A percentile compares a stretch with the other conserved stretches of the same genome.
Conservation (phyloP, 2,329 filamentous ascomycete species). For the Cordyceps javanica region DNA sequence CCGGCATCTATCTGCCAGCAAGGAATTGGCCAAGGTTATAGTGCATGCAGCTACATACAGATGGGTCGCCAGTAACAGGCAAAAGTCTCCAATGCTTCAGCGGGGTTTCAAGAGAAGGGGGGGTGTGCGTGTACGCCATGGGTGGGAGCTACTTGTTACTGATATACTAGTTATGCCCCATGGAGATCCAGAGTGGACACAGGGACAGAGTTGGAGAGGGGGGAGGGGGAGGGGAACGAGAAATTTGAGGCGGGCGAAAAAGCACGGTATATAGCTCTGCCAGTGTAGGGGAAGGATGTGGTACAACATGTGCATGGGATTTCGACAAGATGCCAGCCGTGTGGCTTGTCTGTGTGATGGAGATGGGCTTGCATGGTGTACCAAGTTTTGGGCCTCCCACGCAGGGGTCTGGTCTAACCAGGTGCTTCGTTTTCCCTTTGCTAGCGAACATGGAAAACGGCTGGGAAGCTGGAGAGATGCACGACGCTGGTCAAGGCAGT, state of each 20-base stretch:
- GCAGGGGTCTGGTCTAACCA: background rate
- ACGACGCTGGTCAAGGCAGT: no score
- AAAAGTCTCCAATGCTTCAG: background rate
- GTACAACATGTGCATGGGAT: background rate
- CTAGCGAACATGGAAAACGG: no score
- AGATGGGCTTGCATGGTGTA: background rate
- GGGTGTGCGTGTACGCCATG: background rate
- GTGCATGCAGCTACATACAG: constrained; percentile 6
- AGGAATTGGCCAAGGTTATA: background rate
- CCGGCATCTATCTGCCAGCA: no score
- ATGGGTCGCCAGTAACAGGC: background rate
- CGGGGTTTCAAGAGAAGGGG: background rate
- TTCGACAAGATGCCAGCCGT: background rate
- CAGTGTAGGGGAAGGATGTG: background rate
- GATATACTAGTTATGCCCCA: no score
- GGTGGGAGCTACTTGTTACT: background rate
- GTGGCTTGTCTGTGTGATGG: constrained; percentile 6
- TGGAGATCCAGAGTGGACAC: background rate
- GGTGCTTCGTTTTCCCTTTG: no score
- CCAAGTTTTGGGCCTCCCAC: background rate
- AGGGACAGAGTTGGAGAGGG: background rate
- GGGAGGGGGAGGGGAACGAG: background rate
- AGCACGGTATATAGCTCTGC: background rate
- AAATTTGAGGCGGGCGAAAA: no score
- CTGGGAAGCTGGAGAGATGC: no score